Percentiles rank a stretch among this genome's conserved stretches.
Evolutionary conservation across 352 stramenopile species (phyloP).

Genomic region (Pelagophyceae sp.): DNA sequence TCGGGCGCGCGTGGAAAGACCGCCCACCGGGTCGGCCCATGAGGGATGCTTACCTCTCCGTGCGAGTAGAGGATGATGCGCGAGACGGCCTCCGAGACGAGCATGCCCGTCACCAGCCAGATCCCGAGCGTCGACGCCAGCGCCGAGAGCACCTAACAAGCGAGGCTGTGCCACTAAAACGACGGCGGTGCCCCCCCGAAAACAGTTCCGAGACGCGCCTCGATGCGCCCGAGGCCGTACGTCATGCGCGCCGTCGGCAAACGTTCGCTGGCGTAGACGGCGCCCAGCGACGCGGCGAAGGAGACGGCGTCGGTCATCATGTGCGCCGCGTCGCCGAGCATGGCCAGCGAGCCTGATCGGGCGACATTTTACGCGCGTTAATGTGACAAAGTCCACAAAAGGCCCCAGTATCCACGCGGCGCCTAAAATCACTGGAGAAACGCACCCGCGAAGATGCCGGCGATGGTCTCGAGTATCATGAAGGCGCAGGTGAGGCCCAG

Average conservation of each 20-base stretch:
- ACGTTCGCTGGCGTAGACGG: constrained; percentile 34
- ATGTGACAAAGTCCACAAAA: too few species aligned
- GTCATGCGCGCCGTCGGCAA: constrained; percentile 59
- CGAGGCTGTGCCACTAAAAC: too few species aligned
- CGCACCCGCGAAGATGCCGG: constrained; percentile 45
- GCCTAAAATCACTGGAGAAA: background rate
- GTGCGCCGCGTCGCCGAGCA: constrained; percentile 72
- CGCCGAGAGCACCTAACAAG: constrained; percentile 84
- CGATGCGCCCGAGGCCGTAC: constrained; percentile 84
- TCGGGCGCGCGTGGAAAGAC: too few species aligned
- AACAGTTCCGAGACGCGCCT: too few species aligned
- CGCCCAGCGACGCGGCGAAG: constrained; percentile 64
- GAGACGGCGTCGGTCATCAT: constrained; percentile 59
- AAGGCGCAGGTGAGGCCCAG: constrained; percentile 71
- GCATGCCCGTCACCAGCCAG: constrained; percentile 78
- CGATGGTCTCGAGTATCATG: constrained; percentile 83
- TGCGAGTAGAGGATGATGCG: constrained; percentile 61
- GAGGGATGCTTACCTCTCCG: too few species aligned
- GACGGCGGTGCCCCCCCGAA: too few species aligned
- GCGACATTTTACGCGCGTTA: too few species aligned
- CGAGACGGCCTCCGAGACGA: constrained; percentile 83
- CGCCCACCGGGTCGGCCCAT: too few species aligned
- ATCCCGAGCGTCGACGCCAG: constrained; percentile 82
- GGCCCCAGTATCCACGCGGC: background rate
- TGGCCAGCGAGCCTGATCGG: constrained; percentile 80